Percentiles rank a stretch among this genome's conserved stretches.
Evolutionary conservation across 176 grass and related monocot genomes (phyloP).

Genomic region (Musa beccarii): DNA sequence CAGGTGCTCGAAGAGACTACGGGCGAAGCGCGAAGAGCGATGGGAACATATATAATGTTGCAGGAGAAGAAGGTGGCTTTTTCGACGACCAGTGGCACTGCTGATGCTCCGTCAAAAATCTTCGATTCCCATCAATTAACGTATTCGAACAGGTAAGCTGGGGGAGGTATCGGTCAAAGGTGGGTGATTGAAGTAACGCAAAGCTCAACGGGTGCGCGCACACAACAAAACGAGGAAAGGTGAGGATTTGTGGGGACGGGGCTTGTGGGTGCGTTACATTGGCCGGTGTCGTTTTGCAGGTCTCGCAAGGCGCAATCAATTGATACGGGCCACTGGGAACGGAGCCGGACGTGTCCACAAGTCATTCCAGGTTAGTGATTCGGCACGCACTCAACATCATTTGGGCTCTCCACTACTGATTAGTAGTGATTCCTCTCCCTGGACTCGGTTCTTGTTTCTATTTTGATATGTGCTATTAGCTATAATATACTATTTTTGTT

Average conservation of each 20-base stretch:
- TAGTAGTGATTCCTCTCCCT: too few relatives aligned
- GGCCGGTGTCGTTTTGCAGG: too few relatives aligned
- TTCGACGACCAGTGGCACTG: neutral
- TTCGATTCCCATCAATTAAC: neutral
- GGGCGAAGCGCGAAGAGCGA: neutral
- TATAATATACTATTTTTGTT: too few relatives aligned
- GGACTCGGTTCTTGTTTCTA: too few relatives aligned
- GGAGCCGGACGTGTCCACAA: too few relatives aligned
- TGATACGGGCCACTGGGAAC: too few relatives aligned
- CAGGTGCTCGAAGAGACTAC: neutral
- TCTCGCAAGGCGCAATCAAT: too few relatives aligned
- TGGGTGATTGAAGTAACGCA: neutral
- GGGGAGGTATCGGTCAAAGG: neutral
- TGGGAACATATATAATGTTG: neutral
- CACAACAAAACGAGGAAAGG: neutral
- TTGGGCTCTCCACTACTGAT: too few relatives aligned
- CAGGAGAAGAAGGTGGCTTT: neutral
- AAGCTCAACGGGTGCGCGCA: neutral
- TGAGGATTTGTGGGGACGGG: neutral
- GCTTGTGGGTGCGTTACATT: too few relatives aligned
- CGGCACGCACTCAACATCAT: too few relatives aligned
- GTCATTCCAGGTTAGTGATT: too few relatives aligned
- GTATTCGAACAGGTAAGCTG: neutral
- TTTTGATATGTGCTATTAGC: too few relatives aligned
- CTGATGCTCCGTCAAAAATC: neutral